phyloP scores from a whole-genome alignment of 1,284 basidiomycete species.

The Acaromyces ingoldii region DNA sequence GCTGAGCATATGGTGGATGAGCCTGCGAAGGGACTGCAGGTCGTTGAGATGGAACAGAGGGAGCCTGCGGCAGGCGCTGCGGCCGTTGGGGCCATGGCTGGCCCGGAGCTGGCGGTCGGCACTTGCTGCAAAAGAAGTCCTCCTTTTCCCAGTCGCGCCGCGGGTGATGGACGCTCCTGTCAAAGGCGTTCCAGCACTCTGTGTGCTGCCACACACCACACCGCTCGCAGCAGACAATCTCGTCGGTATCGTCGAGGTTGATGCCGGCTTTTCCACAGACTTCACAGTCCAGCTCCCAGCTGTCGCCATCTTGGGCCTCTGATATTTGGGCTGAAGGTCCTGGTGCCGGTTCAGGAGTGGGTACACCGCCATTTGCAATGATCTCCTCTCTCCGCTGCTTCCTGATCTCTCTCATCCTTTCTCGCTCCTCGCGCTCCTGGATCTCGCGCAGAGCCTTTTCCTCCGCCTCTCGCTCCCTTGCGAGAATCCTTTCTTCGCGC shows the following conservation, averaged over 20 bases:
- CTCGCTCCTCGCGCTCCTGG: constrained; percentile 29
- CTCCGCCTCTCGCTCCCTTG: constrained; percentile 48
- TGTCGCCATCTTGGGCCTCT: constrained; percentile 54
- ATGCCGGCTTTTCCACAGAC: constrained; percentile 66
- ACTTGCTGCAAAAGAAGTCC: constrained; percentile 39
- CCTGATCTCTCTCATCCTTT: constrained; percentile 54
- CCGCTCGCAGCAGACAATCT: constrained; percentile 70
- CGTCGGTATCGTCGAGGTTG: constrained; percentile 70
- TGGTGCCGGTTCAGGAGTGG: neutral
- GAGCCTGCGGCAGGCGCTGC: neutral
- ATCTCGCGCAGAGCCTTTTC: constrained; percentile 34
- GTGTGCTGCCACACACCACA: constrained; percentile 66
- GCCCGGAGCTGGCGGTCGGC: constrained; percentile 22
- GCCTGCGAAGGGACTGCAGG: neutral
- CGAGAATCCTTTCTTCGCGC: constrained; percentile 53
- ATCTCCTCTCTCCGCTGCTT: constrained; percentile 60
- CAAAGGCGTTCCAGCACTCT: constrained; percentile 48
- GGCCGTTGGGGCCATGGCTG: constrained; percentile 18
- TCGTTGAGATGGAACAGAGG: neutral
- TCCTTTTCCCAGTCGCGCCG: constrained; percentile 32
- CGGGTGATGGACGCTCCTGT: constrained; percentile 18
- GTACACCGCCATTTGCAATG: constrained; percentile 54
- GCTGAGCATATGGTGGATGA: neutral
- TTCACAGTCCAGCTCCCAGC: constrained; percentile 80
- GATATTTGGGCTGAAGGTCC: neutral